Evolutionary conservation across 805 yeast genomes (phyloP).

Genomic region (Zygosaccharomyces bailii): DNA sequence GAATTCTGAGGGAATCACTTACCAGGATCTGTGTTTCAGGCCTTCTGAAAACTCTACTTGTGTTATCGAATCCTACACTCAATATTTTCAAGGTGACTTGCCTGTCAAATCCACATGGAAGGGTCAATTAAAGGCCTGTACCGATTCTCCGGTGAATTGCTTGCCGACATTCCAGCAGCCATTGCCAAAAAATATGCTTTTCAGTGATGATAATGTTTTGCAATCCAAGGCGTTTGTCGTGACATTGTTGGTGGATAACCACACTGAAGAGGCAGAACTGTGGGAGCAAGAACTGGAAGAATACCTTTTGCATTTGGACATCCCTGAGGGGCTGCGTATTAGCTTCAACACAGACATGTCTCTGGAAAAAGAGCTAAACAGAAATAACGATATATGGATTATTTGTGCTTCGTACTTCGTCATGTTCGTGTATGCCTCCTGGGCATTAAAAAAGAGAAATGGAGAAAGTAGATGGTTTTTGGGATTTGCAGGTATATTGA

Average conservation of each 20-base stretch:
- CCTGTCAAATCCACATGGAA: constrained; percentile 51
- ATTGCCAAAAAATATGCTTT: constrained; percentile 62
- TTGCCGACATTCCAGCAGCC: constrained; percentile 92
- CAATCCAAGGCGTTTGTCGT: constrained; percentile 70
- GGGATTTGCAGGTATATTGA: constrained; percentile 79
- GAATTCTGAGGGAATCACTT: constrained; percentile 35
- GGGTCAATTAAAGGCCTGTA: constrained; percentile 52
- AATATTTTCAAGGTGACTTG: constrained; percentile 72
- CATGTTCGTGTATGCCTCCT: constrained; percentile 86
- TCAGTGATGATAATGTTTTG: constrained; percentile 58
- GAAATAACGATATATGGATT: constrained; percentile 71
- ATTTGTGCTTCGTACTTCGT: constrained; percentile 70
- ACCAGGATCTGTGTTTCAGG: constrained; percentile 74
- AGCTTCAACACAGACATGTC: constrained; percentile 83
- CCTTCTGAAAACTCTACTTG: constrained; percentile 75
- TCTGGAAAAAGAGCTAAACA: constrained; percentile 76
- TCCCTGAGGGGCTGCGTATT: constrained; percentile 55
- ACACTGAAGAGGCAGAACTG: constrained; percentile 40
- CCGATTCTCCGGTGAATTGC: constrained; percentile 82
- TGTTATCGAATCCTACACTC: constrained; percentile 83
- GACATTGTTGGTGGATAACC: constrained; percentile 65
- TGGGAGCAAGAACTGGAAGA: constrained; percentile 75
- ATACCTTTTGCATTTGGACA: constrained; percentile 51
- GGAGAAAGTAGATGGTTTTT: constrained; percentile 60
- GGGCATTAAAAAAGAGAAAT: constrained; percentile 51